Evolutionary conservation across 2,329 filamentous ascomycete species (phyloP).

Genomic region (Scorias spongiosa): DNA sequence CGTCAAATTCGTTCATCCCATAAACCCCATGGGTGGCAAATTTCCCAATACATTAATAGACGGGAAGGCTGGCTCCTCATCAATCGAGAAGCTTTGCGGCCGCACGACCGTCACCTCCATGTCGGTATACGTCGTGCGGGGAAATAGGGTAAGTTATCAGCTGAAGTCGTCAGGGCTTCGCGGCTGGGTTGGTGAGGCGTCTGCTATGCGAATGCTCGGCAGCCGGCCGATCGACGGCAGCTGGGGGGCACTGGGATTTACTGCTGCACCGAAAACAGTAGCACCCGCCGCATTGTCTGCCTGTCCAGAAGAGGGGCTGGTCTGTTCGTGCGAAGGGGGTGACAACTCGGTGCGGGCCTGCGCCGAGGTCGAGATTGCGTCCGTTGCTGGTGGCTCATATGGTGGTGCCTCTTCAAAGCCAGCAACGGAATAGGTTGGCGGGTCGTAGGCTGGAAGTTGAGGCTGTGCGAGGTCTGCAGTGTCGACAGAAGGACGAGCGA

Average conservation of each 20-base stretch:
- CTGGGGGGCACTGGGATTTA: slow-evolving; percentile 9
- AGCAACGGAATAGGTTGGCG: slow-evolving; percentile 20
- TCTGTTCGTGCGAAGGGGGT: neutral
- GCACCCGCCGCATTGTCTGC: no score
- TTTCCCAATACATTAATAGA: no score
- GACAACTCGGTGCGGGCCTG: neutral
- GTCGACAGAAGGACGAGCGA: slow-evolving; percentile 12
- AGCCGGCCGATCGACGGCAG: slow-evolving; percentile 26
- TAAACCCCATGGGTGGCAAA: no score
- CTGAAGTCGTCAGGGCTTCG: neutral
- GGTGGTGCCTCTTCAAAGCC: slow-evolving; percentile 33
- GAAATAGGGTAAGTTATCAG: neutral
- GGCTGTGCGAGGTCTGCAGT: slow-evolving; percentile 17
- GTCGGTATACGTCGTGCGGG: no score
- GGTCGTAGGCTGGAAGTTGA: slow-evolving; percentile 17
- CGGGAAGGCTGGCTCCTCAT: no score
- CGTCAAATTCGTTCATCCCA: no score
- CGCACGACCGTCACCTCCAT: no score
- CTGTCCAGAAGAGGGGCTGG: no score
- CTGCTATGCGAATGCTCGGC: slow-evolving; percentile 30
- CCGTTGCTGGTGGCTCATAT: slow-evolving; percentile 28
- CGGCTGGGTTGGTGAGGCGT: slow-evolving; percentile 19
- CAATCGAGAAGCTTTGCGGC: no score
- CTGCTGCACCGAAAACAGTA: no score
- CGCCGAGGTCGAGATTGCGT: neutral